Conservation (phyloP, 2,329 filamentous ascomycete genomes). For the Periconia sp. region DNA sequence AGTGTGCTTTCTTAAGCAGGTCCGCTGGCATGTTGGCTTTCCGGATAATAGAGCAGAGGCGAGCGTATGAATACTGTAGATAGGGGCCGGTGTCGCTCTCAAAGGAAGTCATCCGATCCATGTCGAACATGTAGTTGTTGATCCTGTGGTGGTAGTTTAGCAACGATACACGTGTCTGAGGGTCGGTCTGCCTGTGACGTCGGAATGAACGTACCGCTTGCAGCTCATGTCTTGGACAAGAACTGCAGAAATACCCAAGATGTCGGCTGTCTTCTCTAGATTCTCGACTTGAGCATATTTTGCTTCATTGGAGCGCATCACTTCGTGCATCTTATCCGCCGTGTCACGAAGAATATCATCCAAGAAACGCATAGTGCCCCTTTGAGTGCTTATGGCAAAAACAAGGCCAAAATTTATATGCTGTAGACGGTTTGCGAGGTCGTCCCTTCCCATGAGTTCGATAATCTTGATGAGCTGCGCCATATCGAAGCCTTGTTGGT, state of each 20-base stretch:
- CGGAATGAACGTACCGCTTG: no score
- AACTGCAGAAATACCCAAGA: slow-evolving; percentile 87
- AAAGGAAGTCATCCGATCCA: slow-evolving; percentile 81
- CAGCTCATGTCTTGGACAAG: slow-evolving; percentile 98
- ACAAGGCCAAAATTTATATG: slow-evolving; percentile 73
- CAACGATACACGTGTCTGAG: no score
- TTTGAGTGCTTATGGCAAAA: slow-evolving; percentile 68
- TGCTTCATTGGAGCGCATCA: slow-evolving; percentile 86
- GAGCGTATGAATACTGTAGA: slow-evolving; percentile 74
- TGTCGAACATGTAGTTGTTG: slow-evolving; percentile 75
- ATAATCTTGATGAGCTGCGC: slow-evolving; percentile 70
- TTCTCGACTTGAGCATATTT: slow-evolving; percentile 94
- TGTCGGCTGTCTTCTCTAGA: slow-evolving; percentile 82
- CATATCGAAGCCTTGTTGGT: slow-evolving; percentile 68
- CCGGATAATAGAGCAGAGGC: slow-evolving; percentile 57
- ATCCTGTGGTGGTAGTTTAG: no score
- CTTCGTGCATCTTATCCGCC: slow-evolving; percentile 94
- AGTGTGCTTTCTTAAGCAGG: slow-evolving; percentile 65
- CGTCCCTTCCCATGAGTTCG: slow-evolving; percentile 65
- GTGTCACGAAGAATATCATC: slow-evolving; percentile 62
- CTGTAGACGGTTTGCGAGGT: slow-evolving; percentile 65
- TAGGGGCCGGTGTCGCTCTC: slow-evolving; percentile 86
- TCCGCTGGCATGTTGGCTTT: slow-evolving; percentile 57
- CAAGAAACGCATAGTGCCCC: slow-evolving; percentile 62
- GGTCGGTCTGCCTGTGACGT: no score